Conservation (phyloP, 1,139 yeast genomes). For the Geotrichum phurueaensis region DNA sequence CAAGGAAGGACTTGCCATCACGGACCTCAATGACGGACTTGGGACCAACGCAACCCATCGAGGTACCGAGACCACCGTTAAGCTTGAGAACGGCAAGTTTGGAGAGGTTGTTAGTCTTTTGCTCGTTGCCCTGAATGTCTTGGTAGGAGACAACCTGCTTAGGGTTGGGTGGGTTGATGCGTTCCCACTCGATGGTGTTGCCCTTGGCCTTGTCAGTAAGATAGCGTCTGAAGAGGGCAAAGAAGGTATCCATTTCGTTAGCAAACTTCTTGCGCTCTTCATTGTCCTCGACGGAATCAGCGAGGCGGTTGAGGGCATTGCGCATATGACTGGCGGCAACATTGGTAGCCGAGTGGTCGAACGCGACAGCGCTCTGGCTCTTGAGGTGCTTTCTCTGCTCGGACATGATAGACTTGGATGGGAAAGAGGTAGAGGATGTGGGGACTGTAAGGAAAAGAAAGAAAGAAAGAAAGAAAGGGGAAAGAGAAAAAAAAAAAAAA, state of each 20-base stretch:
- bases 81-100: conserved; percentile 92
- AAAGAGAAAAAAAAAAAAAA: neutral
- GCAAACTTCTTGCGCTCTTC: conserved; percentile 62
- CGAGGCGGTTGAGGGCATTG: conserved; percentile 82
- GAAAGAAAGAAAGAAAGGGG: neutral
- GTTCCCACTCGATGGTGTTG: conserved; percentile 85
- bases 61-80: conserved; percentile 97
- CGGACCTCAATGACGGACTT: conserved; percentile 96
- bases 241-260: conserved; percentile 90
- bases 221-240: conserved; percentile 88
- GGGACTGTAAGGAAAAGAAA: neutral
- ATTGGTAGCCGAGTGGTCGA: conserved; percentile 90
- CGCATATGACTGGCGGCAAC: conserved; percentile 98
- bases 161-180: conserved; percentile 80
- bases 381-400: conserved; percentile 18
- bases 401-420: neutral
- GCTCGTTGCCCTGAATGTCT: conserved; percentile 33
- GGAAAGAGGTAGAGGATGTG: neutral
- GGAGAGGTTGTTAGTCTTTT: conserved; percentile 50
- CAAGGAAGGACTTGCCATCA: conserved; percentile 95
- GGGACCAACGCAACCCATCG: conserved; percentile 99
- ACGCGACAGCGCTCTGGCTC: conserved; percentile 43
- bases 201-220: conserved; percentile 85
- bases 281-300: conserved; percentile 65
- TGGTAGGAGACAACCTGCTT: conserved; percentile 83